A percentile compares a stretch with the other conserved stretches of the same genome.
These are phyloP conservation scores for Talaromyces stipitatus DNA, from an alignment of 495 filamentous ascomycete genomes.

Conservation along the genomic window DNA sequence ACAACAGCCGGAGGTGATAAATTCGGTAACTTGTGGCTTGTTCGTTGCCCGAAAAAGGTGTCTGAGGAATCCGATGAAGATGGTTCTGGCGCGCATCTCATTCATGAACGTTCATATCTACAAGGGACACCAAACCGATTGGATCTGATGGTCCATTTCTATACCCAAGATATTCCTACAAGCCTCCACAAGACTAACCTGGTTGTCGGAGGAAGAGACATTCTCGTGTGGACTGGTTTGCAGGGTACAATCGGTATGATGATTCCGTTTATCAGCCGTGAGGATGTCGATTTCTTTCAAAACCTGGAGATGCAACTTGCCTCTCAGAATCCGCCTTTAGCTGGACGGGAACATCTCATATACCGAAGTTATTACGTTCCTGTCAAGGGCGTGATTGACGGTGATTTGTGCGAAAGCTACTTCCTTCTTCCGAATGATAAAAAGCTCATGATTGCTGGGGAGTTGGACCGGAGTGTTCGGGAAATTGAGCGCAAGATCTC, in stretches of 20 bases:
- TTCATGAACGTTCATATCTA: slow-evolving; percentile 81
- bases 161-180: slow-evolving; percentile 84
- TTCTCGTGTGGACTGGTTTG: slow-evolving; percentile 88
- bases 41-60: slow-evolving; percentile 79
- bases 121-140: slow-evolving; percentile 81
- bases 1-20: slow-evolving; percentile 93
- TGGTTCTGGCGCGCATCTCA: slow-evolving; percentile 77
- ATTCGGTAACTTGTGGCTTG: slow-evolving; percentile 91
- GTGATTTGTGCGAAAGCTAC: slow-evolving; percentile 95
- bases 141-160: slow-evolving; percentile 79
- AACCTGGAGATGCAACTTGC: slow-evolving; percentile 81
- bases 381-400: slow-evolving; percentile 93
- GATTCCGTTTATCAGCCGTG: slow-evolving; percentile 80
- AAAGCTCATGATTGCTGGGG: slow-evolving; percentile 89
- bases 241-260: slow-evolving; percentile 90
- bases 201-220: slow-evolving; percentile 84
- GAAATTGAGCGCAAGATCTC: slow-evolving; percentile 96
- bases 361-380: slow-evolving; percentile 96
- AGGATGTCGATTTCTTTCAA: slow-evolving; percentile 97
- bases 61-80: slow-evolving; percentile 90
- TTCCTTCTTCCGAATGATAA: slow-evolving; percentile 71
- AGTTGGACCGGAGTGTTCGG: slow-evolving; percentile 80
- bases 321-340: slow-evolving; percentile 74
- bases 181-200: slow-evolving; percentile 83
- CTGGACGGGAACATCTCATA: slow-evolving; percentile 88